These are phyloP conservation scores for Magnusiomyces clavatus DNA, from an alignment of 1,139 yeast genomes.

Conservation along the genomic window DNA sequence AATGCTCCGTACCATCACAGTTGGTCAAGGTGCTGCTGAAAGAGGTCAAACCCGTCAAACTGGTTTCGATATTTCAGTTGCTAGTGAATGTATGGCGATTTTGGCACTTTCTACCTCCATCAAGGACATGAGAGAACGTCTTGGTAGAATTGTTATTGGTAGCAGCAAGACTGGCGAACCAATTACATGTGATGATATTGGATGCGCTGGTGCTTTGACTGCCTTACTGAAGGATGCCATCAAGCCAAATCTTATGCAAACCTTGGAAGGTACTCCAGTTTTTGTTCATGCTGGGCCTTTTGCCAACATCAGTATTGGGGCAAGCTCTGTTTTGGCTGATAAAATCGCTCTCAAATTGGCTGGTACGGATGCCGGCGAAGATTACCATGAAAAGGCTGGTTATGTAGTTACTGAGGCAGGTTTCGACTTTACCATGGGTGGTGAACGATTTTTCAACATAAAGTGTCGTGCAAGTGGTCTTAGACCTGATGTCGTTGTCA, in stretches of 20 bases:
- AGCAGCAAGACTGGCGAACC: slow-evolving; percentile 78
- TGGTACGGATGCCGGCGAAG: slow-evolving; percentile 54
- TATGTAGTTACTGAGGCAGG: slow-evolving; percentile 97
- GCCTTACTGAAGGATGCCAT: slow-evolving; percentile 95
- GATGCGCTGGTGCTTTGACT: slow-evolving; percentile 95
- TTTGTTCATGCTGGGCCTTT: slow-evolving; percentile 98
- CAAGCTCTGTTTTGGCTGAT: slow-evolving; percentile 91
- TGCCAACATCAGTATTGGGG: slow-evolving; percentile 96
- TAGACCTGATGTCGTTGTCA: slow-evolving; percentile 84
- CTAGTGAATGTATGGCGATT: slow-evolving; percentile 97
- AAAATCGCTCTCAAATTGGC: slow-evolving; percentile 90
- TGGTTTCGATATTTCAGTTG: slow-evolving; percentile 95
- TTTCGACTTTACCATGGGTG: slow-evolving; percentile 99
- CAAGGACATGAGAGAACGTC: slow-evolving; percentile 80
- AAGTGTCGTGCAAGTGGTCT: slow-evolving; percentile 92
- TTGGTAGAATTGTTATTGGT: slow-evolving; percentile 89
- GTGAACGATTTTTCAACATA: slow-evolving; percentile 94
- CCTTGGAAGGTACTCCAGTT: slow-evolving; percentile 97
- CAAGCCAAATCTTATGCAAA: slow-evolving; percentile 96
- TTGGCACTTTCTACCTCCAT: slow-evolving; percentile 81
- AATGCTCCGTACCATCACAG: slow-evolving; percentile 81
- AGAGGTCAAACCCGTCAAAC: slow-evolving; percentile 83
- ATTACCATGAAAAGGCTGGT: slow-evolving; percentile 62
- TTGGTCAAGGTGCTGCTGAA: slow-evolving; percentile 93
- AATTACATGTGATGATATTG: slow-evolving; percentile 91